phyloP scores from a whole-genome alignment of 2,329 filamentous ascomycete species.

The Botrytis porri region DNA sequence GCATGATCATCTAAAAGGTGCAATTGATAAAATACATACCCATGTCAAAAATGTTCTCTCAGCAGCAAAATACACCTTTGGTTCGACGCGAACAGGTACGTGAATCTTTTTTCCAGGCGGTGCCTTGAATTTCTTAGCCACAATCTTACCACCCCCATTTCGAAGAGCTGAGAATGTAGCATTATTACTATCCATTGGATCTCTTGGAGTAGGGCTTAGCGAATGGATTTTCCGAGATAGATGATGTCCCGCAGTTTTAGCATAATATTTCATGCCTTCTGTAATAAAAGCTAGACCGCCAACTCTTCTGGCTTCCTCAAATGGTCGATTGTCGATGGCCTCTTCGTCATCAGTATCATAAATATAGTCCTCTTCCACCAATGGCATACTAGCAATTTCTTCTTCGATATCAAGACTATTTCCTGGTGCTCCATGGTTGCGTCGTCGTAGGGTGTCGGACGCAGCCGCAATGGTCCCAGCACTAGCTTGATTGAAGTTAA shows the following conservation, averaged over 20 bases:
- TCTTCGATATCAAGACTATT: slow-evolving; percentile 73
- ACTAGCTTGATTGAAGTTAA: neutral
- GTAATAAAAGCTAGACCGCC: slow-evolving; percentile 75
- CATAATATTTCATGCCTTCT: slow-evolving; percentile 49
- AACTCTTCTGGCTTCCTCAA: slow-evolving; percentile 73
- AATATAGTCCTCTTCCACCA: slow-evolving; percentile 66
- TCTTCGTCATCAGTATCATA: slow-evolving; percentile 93
- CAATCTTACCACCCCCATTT: slow-evolving; percentile 54
- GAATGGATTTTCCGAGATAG: slow-evolving; percentile 23
- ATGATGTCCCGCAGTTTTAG: slow-evolving; percentile 26
- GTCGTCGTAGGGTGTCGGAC: slow-evolving; percentile 28
- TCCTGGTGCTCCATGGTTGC: slow-evolving; percentile 35
- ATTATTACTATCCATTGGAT: slow-evolving; percentile 39
- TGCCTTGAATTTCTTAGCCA: slow-evolving; percentile 63
- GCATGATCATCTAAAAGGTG: neutral
- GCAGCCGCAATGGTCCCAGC: slow-evolving; percentile 1
- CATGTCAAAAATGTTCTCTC: slow-evolving; percentile 95
- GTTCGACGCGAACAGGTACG: slow-evolving; percentile 91
- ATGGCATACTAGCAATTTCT: slow-evolving; percentile 63
- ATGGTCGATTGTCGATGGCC: slow-evolving; percentile 67
- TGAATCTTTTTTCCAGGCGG: slow-evolving; percentile 89
- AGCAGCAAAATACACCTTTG: slow-evolving; percentile 95
- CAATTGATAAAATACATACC: slow-evolving; percentile 51
- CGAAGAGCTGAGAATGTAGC: slow-evolving; percentile 53
- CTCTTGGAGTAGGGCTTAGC: slow-evolving; percentile 25